A percentile compares a stretch with the other conserved stretches of the same genome.
These are phyloP conservation scores for Ambrosiella xylebori DNA, from an alignment of 2,329 filamentous ascomycete genomes.

Conservation along the genomic window DNA sequence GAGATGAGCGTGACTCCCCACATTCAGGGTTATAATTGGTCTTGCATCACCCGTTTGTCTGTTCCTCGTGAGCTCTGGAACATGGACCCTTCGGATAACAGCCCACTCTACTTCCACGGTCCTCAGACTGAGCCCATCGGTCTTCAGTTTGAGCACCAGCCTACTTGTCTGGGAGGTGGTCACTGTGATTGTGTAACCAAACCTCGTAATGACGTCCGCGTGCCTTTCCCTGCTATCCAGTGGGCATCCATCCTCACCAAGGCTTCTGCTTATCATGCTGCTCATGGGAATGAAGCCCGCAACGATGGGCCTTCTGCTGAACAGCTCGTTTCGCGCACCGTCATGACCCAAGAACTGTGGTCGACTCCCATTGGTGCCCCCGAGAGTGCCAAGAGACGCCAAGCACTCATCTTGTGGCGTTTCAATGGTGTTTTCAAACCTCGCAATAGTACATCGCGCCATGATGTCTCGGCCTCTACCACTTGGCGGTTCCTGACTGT, in stretches of 20 bases:
- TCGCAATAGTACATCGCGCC: conserved; percentile 6
- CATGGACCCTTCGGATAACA: conserved; percentile 24
- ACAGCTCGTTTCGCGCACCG: conserved; percentile 23
- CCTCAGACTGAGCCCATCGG: conserved; percentile 28
- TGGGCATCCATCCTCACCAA: conserved; percentile 42
- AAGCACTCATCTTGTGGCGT: conserved; percentile 45
- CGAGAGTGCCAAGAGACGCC: conserved; percentile 25
- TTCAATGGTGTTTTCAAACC: conserved; percentile 36
- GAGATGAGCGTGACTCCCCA: conserved; percentile 39
- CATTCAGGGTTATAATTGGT: conserved; percentile 41
- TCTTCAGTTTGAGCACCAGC: conserved; percentile 30
- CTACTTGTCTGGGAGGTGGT: conserved; percentile 31
- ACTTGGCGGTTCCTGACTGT: conserved; percentile 46
- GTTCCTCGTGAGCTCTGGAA: conserved; percentile 36
- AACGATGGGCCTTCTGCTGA: conserved; percentile 16
- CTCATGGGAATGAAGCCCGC: conserved; percentile 23
- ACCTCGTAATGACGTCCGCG: conserved; percentile 32
- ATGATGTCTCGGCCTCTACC: conserved; percentile 20
- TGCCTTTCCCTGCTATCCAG: conserved; percentile 40
- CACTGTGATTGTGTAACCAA: conserved; percentile 33
- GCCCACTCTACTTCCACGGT: conserved; percentile 26
- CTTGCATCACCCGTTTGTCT: conserved; percentile 40
- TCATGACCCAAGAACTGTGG: conserved; percentile 52
- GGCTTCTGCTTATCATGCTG: conserved; percentile 32
- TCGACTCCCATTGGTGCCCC: conserved; percentile 29